A percentile compares a stretch with the other conserved stretches of the same genome.
Conservation (phyloP, 345 rosid species). For the Trapa incisa region DNA sequence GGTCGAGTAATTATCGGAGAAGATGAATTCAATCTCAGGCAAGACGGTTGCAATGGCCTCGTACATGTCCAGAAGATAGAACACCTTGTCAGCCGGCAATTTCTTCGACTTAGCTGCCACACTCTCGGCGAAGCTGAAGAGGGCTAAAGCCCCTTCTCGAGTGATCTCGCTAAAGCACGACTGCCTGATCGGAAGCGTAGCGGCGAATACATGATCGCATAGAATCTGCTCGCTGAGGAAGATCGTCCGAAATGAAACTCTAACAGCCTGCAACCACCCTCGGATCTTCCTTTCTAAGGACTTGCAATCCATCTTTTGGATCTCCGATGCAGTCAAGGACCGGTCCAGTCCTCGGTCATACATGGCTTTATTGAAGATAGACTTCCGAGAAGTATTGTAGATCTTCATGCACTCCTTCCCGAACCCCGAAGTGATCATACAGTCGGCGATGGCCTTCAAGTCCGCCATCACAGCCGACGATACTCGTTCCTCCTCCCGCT, state of each 20-base stretch:
- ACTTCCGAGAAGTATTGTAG: constrained; percentile 37
- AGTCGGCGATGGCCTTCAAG: constrained; percentile 48
- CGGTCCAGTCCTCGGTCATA: constrained; percentile 37
- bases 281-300: constrained; percentile 40
- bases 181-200: constrained; percentile 31
- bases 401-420: constrained; percentile 48
- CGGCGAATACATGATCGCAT: constrained; percentile 48
- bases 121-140: constrained; percentile 51
- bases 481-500: constrained; percentile 17
- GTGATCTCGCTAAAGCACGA: constrained; percentile 47
- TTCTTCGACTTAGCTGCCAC: constrained; percentile 49
- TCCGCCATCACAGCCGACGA: constrained; percentile 31
- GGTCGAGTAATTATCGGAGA: constrained; percentile 35
- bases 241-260: constrained; percentile 32
- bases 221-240: constrained; percentile 56
- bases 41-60: constrained; percentile 31
- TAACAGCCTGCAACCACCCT: constrained; percentile 46
- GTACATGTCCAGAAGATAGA: constrained; percentile 54
- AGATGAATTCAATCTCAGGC: constrained; percentile 33
- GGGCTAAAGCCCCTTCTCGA: constrained; percentile 34
- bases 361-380: constrained; percentile 37
- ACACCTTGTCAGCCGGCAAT: constrained; percentile 54
- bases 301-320: constrained; percentile 52
- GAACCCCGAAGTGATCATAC: constrained; percentile 53
- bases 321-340: constrained; percentile 20